Percentiles rank a stretch among this genome's conserved stretches.
Conservation (phyloP, 306 rosid genomes). For the Trichosanthes truncata region DNA sequence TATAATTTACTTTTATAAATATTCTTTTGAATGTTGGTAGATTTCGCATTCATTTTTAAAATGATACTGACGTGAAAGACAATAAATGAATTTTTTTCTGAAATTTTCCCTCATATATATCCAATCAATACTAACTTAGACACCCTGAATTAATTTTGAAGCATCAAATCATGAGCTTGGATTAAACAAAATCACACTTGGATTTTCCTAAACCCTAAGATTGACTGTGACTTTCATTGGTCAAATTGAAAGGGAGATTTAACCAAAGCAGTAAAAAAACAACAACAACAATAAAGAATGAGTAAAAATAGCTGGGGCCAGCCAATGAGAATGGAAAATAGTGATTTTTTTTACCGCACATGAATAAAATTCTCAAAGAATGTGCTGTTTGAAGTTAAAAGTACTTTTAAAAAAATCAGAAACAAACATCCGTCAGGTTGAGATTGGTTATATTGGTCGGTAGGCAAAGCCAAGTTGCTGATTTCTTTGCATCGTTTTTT, state of each 20-base stretch:
- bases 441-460: slow-evolving; percentile 6
- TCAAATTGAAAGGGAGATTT: background rate
- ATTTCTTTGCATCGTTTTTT: slow-evolving; percentile 1
- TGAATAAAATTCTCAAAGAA: background rate
- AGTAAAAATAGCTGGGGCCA: background rate
- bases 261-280: background rate
- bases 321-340: background rate
- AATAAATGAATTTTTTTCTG: too few species aligned
- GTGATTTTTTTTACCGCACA: background rate
- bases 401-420: background rate
- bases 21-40: too few species aligned
- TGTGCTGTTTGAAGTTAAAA: background rate
- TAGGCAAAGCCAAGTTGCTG: background rate
- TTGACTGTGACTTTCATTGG: background rate
- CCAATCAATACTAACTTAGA: too few species aligned
- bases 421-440: background rate
- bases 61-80: too few species aligned
- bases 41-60: too few species aligned
- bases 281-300: too few species aligned
- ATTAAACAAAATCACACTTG: background rate
- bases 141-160: background rate
- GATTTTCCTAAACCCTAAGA: background rate
- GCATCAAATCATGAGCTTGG: background rate
- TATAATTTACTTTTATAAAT: too few species aligned
- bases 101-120: too few species aligned